Base-by-base conservation (phyloP, 306 rosid genomes). In the Spatholobus suberectus region DNA sequence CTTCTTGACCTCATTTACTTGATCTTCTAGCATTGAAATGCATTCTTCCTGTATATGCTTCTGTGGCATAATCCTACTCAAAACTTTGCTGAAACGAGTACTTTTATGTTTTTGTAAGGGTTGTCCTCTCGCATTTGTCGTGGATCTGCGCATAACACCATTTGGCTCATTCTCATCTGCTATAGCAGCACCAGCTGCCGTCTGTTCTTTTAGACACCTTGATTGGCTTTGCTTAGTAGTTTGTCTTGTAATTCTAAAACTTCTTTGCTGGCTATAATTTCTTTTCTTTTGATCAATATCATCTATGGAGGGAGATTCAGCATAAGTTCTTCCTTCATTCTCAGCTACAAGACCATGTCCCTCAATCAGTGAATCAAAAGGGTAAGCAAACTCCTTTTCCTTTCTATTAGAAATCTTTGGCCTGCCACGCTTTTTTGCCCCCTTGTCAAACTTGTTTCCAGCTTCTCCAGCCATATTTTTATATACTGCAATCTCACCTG, bases 31-130 rank as follows among this genome's bases (percentile, higher is more conserved):
- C 57, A 18, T 66, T 59, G 81, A 74, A 62, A 51, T 49, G 38
- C 75, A 69, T 54, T 75, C 29, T 18, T 47, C 68, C 5, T 44
- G 63, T 49, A 80, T 35, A 49, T 70, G 73, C 41, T 63, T 82
- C 71, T 43, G 83, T n/a, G 70, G 83, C 77, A 70, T 24, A 61
- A 13, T 74, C 76, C 54, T 71, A 54, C 72, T 85, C 83, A 85
- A 75, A 61, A 71, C 78, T 58, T 8, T 55, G 6, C 82, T 29
- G 72, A 70, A 34, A 37, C 41, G 1, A 78, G 79, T 81, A 38
- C 55, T 68, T 70, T 76, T 75, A 62, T 70, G 72, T 49, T 43
- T 57, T 54, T 75, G 72, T 21, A 77, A 77, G 18, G 79, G 38
- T 72, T 58, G 79, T 52, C 82, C 72, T 61, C 6, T 37, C 10